These are phyloP conservation scores for Porodaedalea pini DNA, from an alignment of 1,284 basidiomycete genomes.

Conservation along the genomic window DNA sequence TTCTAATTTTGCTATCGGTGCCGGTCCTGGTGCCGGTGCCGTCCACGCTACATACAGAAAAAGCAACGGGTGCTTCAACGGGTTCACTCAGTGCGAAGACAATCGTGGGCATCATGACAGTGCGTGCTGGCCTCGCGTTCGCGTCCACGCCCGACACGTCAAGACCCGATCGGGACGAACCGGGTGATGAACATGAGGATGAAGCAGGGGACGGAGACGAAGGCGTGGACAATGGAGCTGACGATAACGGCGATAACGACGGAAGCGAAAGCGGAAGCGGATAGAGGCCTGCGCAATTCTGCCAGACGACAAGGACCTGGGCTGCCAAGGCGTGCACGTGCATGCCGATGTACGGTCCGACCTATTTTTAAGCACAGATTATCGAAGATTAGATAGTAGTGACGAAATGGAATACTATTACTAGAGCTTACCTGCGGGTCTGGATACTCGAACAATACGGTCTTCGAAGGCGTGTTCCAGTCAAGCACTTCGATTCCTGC, in stretches of 20 bases:
- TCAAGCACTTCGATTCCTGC: conserved; percentile 16
- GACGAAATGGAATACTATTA: not conserved
- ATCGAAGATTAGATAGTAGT: not conserved
- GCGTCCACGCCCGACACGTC: not conserved
- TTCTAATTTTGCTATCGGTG: not conserved
- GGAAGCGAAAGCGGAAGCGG: not conserved
- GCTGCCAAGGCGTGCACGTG: conserved; percentile 8
- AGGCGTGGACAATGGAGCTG: too few species aligned
- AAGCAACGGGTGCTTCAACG: conserved; percentile 12
- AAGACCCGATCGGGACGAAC: conserved; percentile 3
- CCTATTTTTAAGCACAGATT: not conserved
- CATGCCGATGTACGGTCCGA: conserved; percentile 11
- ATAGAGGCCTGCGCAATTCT: conserved; percentile 14
- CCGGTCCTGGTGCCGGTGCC: not conserved
- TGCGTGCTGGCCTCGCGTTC: not conserved
- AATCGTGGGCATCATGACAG: conserved; percentile 11
- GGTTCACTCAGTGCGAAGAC: conserved; percentile 14
- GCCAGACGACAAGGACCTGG: conserved; percentile 16
- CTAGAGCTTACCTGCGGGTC: conserved; percentile 12
- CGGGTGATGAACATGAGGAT: not conserved
- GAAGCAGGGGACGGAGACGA: not conserved
- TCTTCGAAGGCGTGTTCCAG: not conserved
- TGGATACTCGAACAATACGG: conserved; percentile 17
- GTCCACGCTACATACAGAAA: conserved; percentile 12
- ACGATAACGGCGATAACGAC: too few species aligned